These are phyloP conservation scores for Caryopteris hybrid DNA, from an alignment of 305 asterid genomes.

Conservation along the genomic window DNA sequence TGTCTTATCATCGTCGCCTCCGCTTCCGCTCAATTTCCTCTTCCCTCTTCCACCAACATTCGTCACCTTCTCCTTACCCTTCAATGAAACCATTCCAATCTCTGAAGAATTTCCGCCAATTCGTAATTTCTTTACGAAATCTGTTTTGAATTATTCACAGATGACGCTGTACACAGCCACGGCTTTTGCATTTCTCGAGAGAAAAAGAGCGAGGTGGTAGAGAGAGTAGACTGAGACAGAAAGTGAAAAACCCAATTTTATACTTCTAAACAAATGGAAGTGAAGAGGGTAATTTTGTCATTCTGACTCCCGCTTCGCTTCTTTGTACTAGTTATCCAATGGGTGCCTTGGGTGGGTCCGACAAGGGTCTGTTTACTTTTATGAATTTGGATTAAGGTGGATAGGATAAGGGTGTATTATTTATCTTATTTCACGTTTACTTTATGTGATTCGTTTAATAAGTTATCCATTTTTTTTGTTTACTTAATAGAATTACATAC, in stretches of 20 bases:
- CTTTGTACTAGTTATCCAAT: no score
- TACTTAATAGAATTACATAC: no score
- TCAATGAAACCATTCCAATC: conserved; percentile 48
- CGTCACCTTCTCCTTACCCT: conserved; percentile 79
- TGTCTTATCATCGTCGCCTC: conserved; percentile 46
- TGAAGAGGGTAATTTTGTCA: not conserved
- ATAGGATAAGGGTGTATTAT: no score
- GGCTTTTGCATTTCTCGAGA: conserved; percentile 17
- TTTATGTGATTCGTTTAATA: no score
- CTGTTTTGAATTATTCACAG: not conserved
- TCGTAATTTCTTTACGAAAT: not conserved
- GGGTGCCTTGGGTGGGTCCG: no score
- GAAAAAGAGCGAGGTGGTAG: not conserved
- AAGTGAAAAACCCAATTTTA: not conserved
- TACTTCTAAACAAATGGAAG: not conserved
- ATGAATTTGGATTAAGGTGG: no score
- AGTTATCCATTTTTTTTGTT: no score
- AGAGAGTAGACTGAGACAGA: conserved; percentile 8
- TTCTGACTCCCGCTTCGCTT: not conserved
- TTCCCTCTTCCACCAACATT: conserved; percentile 57
- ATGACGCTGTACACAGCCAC: not conserved
- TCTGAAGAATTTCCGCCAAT: not conserved
- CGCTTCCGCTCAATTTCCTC: conserved; percentile 29
- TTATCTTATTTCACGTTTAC: no score
- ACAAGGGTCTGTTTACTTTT: no score